phyloP scores from a whole-genome alignment of 495 filamentous ascomycete genomes.

The Xanthoparmelia taractica region DNA sequence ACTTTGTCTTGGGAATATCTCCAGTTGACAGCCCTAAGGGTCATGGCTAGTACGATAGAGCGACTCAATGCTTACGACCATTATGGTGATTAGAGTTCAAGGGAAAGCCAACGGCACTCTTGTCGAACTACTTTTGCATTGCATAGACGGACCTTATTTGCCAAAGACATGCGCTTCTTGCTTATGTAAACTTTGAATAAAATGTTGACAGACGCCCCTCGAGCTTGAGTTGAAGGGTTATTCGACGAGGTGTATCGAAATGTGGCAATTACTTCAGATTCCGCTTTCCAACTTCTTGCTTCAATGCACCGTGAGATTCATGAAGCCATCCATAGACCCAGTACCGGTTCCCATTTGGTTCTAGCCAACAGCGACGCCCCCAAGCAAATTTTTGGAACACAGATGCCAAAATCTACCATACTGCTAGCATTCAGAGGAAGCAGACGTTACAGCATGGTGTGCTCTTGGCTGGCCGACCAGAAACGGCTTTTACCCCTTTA shows the following conservation, averaged over 20 bases:
- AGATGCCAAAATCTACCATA: neutral
- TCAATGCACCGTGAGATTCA: neutral
- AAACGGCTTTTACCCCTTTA: neutral
- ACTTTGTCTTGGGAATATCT: neutral
- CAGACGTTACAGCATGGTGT: neutral
- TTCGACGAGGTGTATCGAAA: neutral
- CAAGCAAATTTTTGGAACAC: neutral
- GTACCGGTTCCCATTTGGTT: neutral
- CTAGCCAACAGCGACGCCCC: neutral
- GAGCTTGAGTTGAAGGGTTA: neutral
- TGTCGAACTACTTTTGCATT: neutral
- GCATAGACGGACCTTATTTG: neutral
- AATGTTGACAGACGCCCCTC: neutral
- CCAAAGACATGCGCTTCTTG: neutral
- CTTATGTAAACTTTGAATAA: neutral
- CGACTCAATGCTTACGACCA: neutral
- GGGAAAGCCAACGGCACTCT: neutral
- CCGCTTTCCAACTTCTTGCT: no score
- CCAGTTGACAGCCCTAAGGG: neutral
- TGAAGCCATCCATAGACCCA: neutral
- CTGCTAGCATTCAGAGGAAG: neutral
- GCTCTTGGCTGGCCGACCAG: neutral
- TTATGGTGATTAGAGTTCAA: neutral
- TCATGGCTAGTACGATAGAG: no score
- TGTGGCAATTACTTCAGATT: no score